Evolutionary conservation across 768 basidiomycete species (phyloP), one percentile per base, ranked within the genome.

Genomic region (Tricholoma sp.): DNA sequence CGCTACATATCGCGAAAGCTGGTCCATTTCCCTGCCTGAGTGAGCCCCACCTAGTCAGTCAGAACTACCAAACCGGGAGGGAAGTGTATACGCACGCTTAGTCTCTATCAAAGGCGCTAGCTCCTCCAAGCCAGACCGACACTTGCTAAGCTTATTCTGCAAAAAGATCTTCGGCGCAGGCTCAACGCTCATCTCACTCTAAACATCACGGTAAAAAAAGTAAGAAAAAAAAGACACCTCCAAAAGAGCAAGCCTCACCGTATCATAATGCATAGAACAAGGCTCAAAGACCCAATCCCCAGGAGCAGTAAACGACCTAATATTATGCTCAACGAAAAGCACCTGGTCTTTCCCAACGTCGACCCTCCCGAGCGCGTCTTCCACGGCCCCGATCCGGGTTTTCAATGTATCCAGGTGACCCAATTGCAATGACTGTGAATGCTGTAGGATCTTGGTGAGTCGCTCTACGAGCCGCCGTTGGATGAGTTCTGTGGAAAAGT

Each of bases 241-340:
- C 4, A 28, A 45, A 50, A 41, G 41, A 50, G 48, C 28, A 39
- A 28, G 7, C 68, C 82, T 59, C 66, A 83, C 91, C 47, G 83
- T 88, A 64, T 94, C 91, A 66, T 94, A 93, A 61, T 88, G 83
- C 53, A 72, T 80, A 6, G 78, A 59, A 59, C 86, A 89, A 12
- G 90, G 87, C 65, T 93, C 90, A 63, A 92, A 94, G 42, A 58
- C 68, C 85, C 83, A 90, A 64, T 91, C 85, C 10, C 62, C 64
- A 8, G 91, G 89, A 10, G 79, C 69, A 31, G 70, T 74, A 66
- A 92, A 93, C 2, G 81, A 76, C 33, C 86, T 76, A 34, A 82
- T 67, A 65, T 94, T 93, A 64, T 86, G 76, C 54, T 86, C 78
- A 29, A 91, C 80, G 72, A 86, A 94, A 31, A 91, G 71, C 49